Conservation (phyloP, 2,329 filamentous ascomycete species). For the Tolypocladium tropicale region DNA sequence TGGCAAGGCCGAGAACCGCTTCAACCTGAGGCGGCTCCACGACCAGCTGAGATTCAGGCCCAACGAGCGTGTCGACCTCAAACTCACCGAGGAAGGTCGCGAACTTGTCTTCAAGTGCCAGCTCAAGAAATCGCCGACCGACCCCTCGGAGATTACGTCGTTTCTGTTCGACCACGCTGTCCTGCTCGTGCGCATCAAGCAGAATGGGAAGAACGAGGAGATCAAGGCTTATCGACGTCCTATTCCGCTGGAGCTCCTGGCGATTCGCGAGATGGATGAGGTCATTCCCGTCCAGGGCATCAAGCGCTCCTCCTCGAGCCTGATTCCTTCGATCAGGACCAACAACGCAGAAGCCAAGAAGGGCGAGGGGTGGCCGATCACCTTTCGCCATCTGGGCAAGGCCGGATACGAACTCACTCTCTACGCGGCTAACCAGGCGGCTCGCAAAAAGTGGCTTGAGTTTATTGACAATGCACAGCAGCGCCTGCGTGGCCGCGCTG, state of each 20-base stretch:
- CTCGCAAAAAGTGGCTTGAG: constrained; percentile 94
- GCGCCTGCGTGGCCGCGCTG: constrained; percentile 73
- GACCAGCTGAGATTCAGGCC: constrained; percentile 84
- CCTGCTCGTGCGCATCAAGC: constrained; percentile 81
- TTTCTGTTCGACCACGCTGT: constrained; percentile 97
- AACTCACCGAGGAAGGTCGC: constrained; percentile 85
- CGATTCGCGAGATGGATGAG: constrained; percentile 96
- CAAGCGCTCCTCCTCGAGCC: constrained; percentile 80
- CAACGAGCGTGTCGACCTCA: constrained; percentile 85
- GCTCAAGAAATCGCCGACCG: constrained; percentile 85
- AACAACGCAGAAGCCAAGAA: constrained; percentile 45
- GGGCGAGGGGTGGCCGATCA: constrained; percentile 80
- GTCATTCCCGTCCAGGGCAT: constrained; percentile 73
- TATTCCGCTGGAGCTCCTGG: constrained; percentile 84
- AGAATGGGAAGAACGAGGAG: constrained; percentile 86
- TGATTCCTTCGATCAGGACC: constrained; percentile 50
- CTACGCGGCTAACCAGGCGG: constrained; percentile 75
- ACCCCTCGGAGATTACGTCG: constrained; percentile 81
- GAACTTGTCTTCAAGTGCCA: constrained; percentile 91
- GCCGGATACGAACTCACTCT: constrained; percentile 89
- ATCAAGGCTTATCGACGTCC: constrained; percentile 89
- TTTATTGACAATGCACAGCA: constrained; percentile 87
- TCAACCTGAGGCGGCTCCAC: constrained; percentile 87
- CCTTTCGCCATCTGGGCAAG: constrained; percentile 91
- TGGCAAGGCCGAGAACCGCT: constrained; percentile 94